Conservation (phyloP, 1,284 basidiomycete species). For the Papiliotrema laurentii region DNA sequence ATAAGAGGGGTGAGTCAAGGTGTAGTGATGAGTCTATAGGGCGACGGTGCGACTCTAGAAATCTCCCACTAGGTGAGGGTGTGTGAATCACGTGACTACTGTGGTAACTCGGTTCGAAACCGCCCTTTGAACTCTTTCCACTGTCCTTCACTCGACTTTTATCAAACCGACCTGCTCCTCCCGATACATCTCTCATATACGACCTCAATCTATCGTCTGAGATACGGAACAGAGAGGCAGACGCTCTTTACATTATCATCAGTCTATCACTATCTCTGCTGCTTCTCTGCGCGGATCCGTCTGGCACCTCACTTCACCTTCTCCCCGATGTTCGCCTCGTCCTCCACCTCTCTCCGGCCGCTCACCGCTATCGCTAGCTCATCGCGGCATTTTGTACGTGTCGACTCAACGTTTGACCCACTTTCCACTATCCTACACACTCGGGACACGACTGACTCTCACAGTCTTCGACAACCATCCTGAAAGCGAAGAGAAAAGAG, state of each 20-base stretch:
- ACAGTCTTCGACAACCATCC: constrained; percentile 18
- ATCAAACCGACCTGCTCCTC: too few relatives aligned
- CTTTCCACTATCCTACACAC: background rate
- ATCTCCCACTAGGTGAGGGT: background rate
- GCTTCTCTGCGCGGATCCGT: background rate
- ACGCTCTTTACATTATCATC: background rate
- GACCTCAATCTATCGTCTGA: too few relatives aligned
- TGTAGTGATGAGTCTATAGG: background rate
- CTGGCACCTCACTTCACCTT: background rate
- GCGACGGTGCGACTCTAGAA: background rate
- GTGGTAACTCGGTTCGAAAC: too few relatives aligned
- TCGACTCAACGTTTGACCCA: background rate
- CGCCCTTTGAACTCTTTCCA: too few relatives aligned
- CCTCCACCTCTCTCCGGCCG: constrained; percentile 19
- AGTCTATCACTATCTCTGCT: background rate
- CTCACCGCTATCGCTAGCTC: constrained; percentile 1
- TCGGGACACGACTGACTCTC: background rate
- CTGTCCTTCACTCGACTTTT: too few relatives aligned
- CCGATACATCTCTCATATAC: too few relatives aligned
- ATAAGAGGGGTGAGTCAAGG: background rate
- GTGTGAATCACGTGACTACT: background rate
- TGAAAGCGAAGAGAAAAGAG: constrained; percentile 12
- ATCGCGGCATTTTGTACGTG: background rate
- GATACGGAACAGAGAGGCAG: too few relatives aligned
- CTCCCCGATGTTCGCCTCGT: constrained; percentile 27